These are phyloP conservation scores for Fraxinus nigra DNA, from an alignment of 305 asterid genomes.

Conservation along the genomic window DNA sequence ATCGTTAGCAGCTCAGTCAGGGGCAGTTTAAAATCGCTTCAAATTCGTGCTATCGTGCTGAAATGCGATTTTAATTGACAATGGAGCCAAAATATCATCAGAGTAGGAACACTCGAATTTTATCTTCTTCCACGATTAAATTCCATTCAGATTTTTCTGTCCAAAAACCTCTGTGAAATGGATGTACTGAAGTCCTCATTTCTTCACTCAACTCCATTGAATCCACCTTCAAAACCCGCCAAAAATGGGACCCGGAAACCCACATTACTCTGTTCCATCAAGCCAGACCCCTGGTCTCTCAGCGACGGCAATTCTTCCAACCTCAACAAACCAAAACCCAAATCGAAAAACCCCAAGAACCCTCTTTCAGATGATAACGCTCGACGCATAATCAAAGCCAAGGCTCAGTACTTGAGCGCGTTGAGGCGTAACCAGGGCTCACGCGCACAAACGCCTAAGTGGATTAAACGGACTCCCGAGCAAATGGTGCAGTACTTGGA, in stretches of 20 bases:
- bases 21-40: background rate
- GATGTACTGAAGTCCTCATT: slow-evolving; percentile 73
- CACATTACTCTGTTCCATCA: slow-evolving; percentile 45
- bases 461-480: slow-evolving; percentile 88
- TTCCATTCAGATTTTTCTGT: background rate
- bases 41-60: background rate
- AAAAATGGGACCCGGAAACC: slow-evolving; percentile 15
- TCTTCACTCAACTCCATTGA: slow-evolving; percentile 33
- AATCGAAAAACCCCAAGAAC: slow-evolving; percentile 63
- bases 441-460: slow-evolving; percentile 73
- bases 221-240: slow-evolving; percentile 25
- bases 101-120: slow-evolving; percentile 1
- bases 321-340: slow-evolving; percentile 66
- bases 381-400: slow-evolving; percentile 85
- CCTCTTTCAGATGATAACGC: slow-evolving; percentile 91
- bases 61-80: slow-evolving; percentile 15
- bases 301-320: slow-evolving; percentile 60
- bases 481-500: slow-evolving; percentile 87
- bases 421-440: slow-evolving; percentile 90
- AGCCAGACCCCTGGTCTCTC: slow-evolving; percentile 87
- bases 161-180: slow-evolving; percentile 33
- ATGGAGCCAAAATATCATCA: slow-evolving; percentile 24
- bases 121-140: background rate
- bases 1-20: background rate
- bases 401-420: slow-evolving; percentile 68